These are phyloP conservation scores for Fusarium pseudoanthophilum DNA, from an alignment of 2,329 filamentous ascomycete species.

Conservation along the genomic window DNA sequence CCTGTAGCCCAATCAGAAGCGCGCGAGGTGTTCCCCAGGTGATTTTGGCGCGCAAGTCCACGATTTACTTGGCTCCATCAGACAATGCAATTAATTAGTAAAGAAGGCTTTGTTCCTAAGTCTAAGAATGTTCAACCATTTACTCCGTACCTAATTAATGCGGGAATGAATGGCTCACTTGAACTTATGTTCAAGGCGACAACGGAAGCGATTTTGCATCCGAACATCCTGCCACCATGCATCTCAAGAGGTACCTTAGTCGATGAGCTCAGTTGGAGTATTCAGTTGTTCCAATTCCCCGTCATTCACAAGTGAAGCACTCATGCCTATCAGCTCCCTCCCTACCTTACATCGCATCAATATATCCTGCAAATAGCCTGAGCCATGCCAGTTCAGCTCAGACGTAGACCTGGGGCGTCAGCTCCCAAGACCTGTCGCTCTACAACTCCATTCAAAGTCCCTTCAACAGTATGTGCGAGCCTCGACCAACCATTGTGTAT, in stretches of 20 bases:
- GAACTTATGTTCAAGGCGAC: background rate
- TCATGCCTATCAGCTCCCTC: background rate
- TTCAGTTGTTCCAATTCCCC: background rate
- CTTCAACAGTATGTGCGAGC: slow-evolving; percentile 16
- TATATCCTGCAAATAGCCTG: background rate
- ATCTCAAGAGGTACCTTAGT: background rate
- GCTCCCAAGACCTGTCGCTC: background rate
- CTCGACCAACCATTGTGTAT: background rate
- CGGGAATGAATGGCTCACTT: too few species aligned
- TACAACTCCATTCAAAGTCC: slow-evolving; percentile 17
- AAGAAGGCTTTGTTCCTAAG: background rate
- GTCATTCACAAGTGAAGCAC: background rate
- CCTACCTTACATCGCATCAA: too few species aligned
- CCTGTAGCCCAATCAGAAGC: slow-evolving; percentile 26
- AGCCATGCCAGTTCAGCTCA: slow-evolving; percentile 22
- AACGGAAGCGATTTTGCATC: too few species aligned
- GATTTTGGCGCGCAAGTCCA: background rate
- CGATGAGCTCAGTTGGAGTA: background rate
- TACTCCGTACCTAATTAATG: too few species aligned
- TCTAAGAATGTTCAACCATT: background rate
- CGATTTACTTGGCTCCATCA: background rate
- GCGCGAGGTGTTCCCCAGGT: slow-evolving; percentile 10
- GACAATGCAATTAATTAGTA: background rate
- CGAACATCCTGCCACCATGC: background rate
- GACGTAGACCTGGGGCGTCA: background rate